Evolutionary conservation across 495 filamentous ascomycete genomes (phyloP).

Genomic region (Terfezia claveryi): DNA sequence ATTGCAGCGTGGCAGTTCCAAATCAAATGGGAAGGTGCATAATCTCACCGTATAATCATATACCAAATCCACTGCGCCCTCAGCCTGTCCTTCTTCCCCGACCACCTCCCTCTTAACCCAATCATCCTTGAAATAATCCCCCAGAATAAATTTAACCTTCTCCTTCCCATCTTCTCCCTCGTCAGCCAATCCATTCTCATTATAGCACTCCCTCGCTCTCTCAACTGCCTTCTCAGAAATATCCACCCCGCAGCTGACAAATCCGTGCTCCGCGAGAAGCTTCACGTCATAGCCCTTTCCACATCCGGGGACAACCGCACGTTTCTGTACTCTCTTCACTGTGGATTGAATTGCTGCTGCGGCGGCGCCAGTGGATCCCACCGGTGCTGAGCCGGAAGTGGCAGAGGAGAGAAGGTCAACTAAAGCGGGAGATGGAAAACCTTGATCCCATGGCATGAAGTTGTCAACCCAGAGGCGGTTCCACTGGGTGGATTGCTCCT

Average conservation of each 20-base stretch:
- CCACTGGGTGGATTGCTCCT: slow-evolving; percentile 23
- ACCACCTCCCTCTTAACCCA: slow-evolving; percentile 23
- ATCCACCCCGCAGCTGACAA: slow-evolving; percentile 20
- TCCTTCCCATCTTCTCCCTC: slow-evolving; percentile 4
- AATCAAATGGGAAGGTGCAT: too few relatives aligned
- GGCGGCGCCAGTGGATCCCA: slow-evolving; percentile 5
- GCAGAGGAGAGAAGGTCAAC: slow-evolving; percentile 31
- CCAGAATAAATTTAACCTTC: slow-evolving; percentile 6
- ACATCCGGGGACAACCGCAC: slow-evolving; percentile 14
- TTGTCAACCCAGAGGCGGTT: slow-evolving; percentile 34
- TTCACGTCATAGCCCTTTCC: slow-evolving; percentile 23
- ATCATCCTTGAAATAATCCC: slow-evolving; percentile 41
- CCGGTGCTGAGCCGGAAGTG: slow-evolving; percentile 4
- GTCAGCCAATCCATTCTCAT: slow-evolving; percentile 2
- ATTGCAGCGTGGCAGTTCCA: too few relatives aligned
- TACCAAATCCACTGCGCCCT: slow-evolving; percentile 46
- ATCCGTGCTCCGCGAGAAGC: slow-evolving; percentile 21
- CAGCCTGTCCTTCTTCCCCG: slow-evolving; percentile 22
- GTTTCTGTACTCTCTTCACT: not conserved
- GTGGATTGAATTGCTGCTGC: slow-evolving; percentile 1
- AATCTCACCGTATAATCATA: slow-evolving; percentile 62
- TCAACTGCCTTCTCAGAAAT: slow-evolving; percentile 17
- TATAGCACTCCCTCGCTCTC: slow-evolving; percentile 11
- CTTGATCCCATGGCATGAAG: slow-evolving; percentile 38
- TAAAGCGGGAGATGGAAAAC: slow-evolving; percentile 38